These are phyloP conservation scores for Globisporangium carolinianum DNA, from an alignment of 352 stramenopile genomes.

Conservation along the genomic window DNA sequence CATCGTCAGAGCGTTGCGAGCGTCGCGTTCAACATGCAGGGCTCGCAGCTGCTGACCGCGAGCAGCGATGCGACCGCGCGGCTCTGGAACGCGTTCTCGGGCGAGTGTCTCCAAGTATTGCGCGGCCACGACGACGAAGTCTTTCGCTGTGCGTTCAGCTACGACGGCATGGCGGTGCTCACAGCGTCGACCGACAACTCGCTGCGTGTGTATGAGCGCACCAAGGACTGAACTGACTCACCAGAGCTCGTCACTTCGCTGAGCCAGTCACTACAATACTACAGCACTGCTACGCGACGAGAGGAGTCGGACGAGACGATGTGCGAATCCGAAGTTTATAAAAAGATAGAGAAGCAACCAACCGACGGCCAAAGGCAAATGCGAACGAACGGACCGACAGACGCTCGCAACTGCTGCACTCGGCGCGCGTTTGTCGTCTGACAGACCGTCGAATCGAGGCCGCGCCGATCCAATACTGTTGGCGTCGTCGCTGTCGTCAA, in stretches of 20 bases:
- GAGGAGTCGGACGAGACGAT: no score
- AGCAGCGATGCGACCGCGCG: constrained; percentile 47
- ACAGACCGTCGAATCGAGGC: not conserved
- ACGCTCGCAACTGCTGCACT: not conserved
- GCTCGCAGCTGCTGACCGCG: constrained; percentile 48
- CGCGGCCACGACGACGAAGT: constrained; percentile 61
- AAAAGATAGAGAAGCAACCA: constrained; percentile 1
- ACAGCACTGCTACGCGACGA: no score
- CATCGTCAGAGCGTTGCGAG: constrained; percentile 44
- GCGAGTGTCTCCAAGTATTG: constrained; percentile 56
- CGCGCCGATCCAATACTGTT: not conserved
- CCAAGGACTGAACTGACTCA: constrained; percentile 6
- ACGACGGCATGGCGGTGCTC: constrained; percentile 40
- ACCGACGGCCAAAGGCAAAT: not conserved
- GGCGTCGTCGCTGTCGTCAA: not conserved
- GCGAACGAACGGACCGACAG: not conserved
- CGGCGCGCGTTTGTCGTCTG: not conserved
- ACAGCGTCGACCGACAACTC: constrained; percentile 64
- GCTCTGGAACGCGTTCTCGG: constrained; percentile 65
- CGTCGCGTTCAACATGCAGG: constrained; percentile 62
- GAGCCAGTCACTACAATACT: no score
- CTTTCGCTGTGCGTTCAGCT: constrained; percentile 52
- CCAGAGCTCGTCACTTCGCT: no score
- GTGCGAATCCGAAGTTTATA: not conserved
- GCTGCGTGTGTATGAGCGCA: constrained; percentile 44